Percentiles rank a stretch among this genome's conserved stretches.
Conservation (phyloP, 352 stramenopile species). For the Thraustochytrium striatum region DNA sequence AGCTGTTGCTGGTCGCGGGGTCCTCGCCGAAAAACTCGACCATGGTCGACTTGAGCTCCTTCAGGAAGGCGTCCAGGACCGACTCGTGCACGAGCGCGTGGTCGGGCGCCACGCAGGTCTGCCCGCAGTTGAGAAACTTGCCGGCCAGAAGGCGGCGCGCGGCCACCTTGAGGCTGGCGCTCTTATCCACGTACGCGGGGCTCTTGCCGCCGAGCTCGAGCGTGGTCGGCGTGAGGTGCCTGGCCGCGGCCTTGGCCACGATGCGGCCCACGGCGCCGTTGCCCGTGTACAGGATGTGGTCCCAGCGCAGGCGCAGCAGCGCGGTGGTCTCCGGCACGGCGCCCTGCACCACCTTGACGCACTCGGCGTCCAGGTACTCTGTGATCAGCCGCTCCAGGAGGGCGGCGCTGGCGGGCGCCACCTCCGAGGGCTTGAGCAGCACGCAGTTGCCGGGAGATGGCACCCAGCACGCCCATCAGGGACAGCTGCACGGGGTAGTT, state of each 20-base stretch:
- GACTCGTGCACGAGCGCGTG: constrained; percentile 76
- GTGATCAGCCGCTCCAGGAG: constrained; percentile 60
- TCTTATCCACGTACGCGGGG: constrained; percentile 72
- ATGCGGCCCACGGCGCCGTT: constrained; percentile 72
- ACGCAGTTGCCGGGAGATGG: constrained; percentile 81
- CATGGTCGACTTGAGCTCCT: constrained; percentile 57
- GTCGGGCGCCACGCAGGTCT: constrained; percentile 89
- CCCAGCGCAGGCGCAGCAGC: constrained; percentile 69
- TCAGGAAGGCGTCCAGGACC: constrained; percentile 56
- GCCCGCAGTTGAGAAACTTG: constrained; percentile 80
- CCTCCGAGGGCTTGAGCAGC: constrained; percentile 84
- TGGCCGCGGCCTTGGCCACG: constrained; percentile 76
- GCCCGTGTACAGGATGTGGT: constrained; percentile 74
- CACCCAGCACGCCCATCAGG: constrained; percentile 69
- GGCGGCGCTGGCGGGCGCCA: constrained; percentile 65
- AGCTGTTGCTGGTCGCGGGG: constrained; percentile 58
- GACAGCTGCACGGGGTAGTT: constrained; percentile 81
- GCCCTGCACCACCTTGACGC: constrained; percentile 74
- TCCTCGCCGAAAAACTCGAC: constrained; percentile 64
- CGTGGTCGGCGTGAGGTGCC: constrained; percentile 84
- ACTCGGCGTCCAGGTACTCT: constrained; percentile 68
- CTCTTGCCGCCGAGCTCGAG: constrained; percentile 90
- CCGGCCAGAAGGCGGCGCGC: constrained; percentile 72
- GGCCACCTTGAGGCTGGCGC: constrained; percentile 60
- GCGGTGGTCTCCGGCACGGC: constrained; percentile 71